Percentiles rank a stretch among this genome's conserved stretches.
These are phyloP conservation scores for Hericium rajendrae DNA, from an alignment of 768 basidiomycete genomes.

Conservation along the genomic window DNA sequence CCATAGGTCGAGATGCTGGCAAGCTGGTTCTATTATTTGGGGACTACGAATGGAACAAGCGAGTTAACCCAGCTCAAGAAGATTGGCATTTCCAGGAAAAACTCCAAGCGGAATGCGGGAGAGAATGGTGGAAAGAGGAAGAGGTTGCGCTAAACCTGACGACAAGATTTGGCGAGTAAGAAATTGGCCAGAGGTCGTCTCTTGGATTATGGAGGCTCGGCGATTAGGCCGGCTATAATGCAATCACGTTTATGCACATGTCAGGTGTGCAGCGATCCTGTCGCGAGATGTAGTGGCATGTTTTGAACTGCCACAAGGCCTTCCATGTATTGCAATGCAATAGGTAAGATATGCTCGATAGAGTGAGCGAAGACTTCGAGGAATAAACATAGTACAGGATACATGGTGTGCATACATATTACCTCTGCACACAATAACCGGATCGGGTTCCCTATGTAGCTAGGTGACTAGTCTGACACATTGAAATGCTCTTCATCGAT, in stretches of 20 bases:
- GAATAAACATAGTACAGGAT: no score
- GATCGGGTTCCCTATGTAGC: no score
- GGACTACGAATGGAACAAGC: constrained; percentile 13
- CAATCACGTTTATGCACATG: not conserved
- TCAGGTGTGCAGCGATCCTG: not conserved
- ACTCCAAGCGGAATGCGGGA: constrained; percentile 6
- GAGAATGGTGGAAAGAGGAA: constrained; percentile 11
- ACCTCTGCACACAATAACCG: no score
- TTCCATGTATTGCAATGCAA: no score
- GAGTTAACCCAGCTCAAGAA: not conserved
- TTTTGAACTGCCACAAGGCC: no score
- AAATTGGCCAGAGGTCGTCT: constrained; percentile 4
- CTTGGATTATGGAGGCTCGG: not conserved
- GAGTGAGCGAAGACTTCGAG: no score
- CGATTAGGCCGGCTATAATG: not conserved
- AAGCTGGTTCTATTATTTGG: constrained; percentile 6
- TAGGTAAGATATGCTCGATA: no score
- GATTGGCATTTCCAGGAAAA: constrained; percentile 9
- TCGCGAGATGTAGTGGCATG: no score
- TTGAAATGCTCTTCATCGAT: constrained; percentile 75
- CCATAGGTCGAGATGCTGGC: constrained; percentile 4
- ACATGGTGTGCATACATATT: no score
- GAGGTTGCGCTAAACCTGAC: constrained; percentile 1
- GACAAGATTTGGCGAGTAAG: constrained; percentile 8
- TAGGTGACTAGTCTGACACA: constrained; percentile 28